A percentile compares a stretch with the other conserved stretches of the same genome.
phyloP scores from a whole-genome alignment of 1,284 basidiomycete genomes.

The Marasmius sp. region DNA sequence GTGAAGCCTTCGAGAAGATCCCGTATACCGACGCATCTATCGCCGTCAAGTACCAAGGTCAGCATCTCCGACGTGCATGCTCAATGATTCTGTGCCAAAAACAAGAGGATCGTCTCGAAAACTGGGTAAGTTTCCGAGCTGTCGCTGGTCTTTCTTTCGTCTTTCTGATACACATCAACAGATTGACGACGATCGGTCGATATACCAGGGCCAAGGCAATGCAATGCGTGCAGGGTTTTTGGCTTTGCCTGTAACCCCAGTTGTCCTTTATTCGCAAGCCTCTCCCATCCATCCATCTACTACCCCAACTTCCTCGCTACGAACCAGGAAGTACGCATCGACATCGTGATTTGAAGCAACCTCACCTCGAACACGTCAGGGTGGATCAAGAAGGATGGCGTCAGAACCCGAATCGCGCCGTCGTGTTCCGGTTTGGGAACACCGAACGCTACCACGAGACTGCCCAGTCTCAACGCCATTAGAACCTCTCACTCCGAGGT shows the following conservation, averaged over 20 bases:
- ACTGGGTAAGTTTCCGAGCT: conserved; percentile 73
- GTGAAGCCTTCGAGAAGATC: conserved; percentile 76
- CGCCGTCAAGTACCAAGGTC: conserved; percentile 76
- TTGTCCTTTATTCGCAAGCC: conserved; percentile 85
- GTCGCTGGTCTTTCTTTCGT: conserved; percentile 7
- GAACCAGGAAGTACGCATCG: conserved; percentile 95
- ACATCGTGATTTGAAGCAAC: too few relatives aligned
- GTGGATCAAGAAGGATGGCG: too few relatives aligned
- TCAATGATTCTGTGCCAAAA: conserved; percentile 95
- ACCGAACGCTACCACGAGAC: too few relatives aligned
- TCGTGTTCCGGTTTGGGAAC: too few relatives aligned
- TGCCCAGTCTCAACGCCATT: conserved; percentile 83
- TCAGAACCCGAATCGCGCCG: too few relatives aligned
- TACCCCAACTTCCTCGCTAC: conserved; percentile 96
- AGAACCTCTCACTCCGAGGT: conserved; percentile 89
- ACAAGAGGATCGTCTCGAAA: conserved; percentile 83
- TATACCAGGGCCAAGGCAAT: conserved; percentile 88
- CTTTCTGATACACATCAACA: conserved; percentile 30
- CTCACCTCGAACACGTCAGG: too few relatives aligned
- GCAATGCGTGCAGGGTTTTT: conserved; percentile 90
- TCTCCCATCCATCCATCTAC: conserved; percentile 94
- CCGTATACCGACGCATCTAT: conserved; percentile 81
- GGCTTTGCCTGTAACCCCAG: conserved; percentile 96
- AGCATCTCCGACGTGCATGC: conserved; percentile 77
- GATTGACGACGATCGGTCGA: conserved; percentile 93